Base-by-base conservation (phyloP, 192 early-diverging fungal species). In the Podila clonocystis region DNA sequence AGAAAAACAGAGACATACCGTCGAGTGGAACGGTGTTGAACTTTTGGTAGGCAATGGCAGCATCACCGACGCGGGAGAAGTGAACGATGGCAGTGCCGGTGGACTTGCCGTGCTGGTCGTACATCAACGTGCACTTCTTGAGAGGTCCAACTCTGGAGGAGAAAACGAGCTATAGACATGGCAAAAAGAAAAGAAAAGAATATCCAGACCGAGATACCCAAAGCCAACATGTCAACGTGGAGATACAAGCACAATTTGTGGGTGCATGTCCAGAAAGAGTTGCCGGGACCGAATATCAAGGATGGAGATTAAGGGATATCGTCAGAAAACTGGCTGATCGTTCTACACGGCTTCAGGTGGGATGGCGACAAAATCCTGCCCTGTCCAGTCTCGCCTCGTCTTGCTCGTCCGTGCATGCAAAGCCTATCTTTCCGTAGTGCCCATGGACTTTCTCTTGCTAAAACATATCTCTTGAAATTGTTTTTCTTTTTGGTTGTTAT, bases 71-170 rank as follows among this genome's bases (percentile, higher is more conserved):
- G 29, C 86, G 85, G 30, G 60, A 63, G 48, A 88, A 88, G 69
- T 82, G 74, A 29, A 88, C 78, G 31, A 72, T 50, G 48, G 86
- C 87, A 7, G 84, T 83, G 63, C 87, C 87, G 28, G 75, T 84
- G 13, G 86, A 87, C 67, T 80, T 84, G 65, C 86, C 87, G 61
- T 79, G 71, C 72, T 88, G 80, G 62, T 88, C 86, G 59, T 82
- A 88, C 69, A 84, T 84, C 20, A 88, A 74, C n/a, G 72, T 78
- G 62, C 85, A 85, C 67, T 83, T 79, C 45, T 82, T 79, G 69
- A 88, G 75, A 49, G 87, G 87, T 36, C 87, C 86, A 50, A 86
- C 79, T 67, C 73, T 67, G 41, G 74, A 73, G 20, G 73, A 48
- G 68, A 84, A 86, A 33, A 86, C 74, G 63, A 77, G 73, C 73